phyloP scores from a whole-genome alignment of 1,139 yeast species.

The Pichia sp. region DNA sequence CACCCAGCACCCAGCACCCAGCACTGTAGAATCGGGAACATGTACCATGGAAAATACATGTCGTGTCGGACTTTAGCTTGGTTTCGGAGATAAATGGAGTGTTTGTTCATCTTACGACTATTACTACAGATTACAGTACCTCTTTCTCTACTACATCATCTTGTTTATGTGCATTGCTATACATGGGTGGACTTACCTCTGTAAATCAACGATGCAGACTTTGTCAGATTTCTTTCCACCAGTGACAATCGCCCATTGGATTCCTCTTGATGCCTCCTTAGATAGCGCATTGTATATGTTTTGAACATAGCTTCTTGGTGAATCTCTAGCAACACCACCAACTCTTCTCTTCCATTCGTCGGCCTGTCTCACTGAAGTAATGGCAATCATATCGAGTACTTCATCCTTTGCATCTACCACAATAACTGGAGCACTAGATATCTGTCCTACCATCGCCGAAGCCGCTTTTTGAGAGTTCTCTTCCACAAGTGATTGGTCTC shows the following conservation, averaged over 20 bases:
- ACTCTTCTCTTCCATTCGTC: constrained; percentile 91
- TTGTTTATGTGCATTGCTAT: too few relatives aligned
- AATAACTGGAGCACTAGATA: constrained; percentile 63
- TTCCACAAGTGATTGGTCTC: constrained; percentile 75
- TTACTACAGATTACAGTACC: too few relatives aligned
- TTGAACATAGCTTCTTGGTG: constrained; percentile 70
- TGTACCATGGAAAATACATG: too few relatives aligned
- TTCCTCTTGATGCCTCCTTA: constrained; percentile 67
- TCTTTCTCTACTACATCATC: too few relatives aligned
- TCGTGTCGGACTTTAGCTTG: too few relatives aligned
- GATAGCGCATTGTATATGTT: constrained; percentile 64
- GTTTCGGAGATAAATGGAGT: too few relatives aligned
- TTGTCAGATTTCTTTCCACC: constrained; percentile 72
- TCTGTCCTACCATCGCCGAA: constrained; percentile 42
- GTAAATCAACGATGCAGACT: constrained; percentile 61
- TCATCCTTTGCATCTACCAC: constrained; percentile 79
- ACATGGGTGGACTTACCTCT: constrained; percentile 38
- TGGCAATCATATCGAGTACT: constrained; percentile 70
- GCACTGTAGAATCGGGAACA: too few relatives aligned
- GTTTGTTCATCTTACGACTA: too few relatives aligned
- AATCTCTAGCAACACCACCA: constrained; percentile 58
- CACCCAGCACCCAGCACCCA: too few relatives aligned
- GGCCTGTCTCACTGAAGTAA: constrained; percentile 65
- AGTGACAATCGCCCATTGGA: constrained; percentile 64
- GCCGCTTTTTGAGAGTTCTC: constrained; percentile 64